A percentile compares a stretch with the other conserved stretches of the same genome.
These are phyloP conservation scores for Periconia sp. DNA, from an alignment of 2,329 filamentous ascomycete species.

Conservation along the genomic window DNA sequence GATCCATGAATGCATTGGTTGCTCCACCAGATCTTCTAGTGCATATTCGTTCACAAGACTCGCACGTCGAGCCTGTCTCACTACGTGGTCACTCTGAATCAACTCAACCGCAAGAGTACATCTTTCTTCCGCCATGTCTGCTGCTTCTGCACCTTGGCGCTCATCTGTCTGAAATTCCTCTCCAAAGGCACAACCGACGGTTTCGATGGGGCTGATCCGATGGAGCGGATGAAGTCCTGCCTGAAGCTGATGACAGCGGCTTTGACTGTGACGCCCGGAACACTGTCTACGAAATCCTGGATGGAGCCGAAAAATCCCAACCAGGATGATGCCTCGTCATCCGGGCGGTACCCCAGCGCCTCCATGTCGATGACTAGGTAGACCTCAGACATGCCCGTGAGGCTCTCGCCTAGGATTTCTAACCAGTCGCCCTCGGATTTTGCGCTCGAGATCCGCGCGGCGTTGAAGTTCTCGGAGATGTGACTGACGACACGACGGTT, in stretches of 20 bases:
- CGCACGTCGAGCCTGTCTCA: too few relatives aligned
- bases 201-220: background rate
- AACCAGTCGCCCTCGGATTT: background rate
- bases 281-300: background rate
- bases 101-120: background rate
- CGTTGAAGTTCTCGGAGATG: slow-evolving; percentile 1
- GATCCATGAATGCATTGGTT: too few relatives aligned
- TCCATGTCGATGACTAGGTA: slow-evolving; percentile 2
- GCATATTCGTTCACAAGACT: too few relatives aligned
- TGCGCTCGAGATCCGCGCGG: background rate
- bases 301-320: background rate
- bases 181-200: background rate
- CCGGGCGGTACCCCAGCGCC: background rate
- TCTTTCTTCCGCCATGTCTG: background rate
- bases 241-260: background rate
- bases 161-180: background rate
- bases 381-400: background rate
- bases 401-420: background rate
- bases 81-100: too few relatives aligned
- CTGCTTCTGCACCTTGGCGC: background rate
- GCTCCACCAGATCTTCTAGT: too few relatives aligned
- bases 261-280: background rate
- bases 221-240: slow-evolving; percentile 1
- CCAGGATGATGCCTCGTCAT: slow-evolving; percentile 1
- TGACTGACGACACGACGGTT: background rate